Base-by-base conservation (phyloP, 176 grass and related monocot species). In the Ensete ventricosum region DNA sequence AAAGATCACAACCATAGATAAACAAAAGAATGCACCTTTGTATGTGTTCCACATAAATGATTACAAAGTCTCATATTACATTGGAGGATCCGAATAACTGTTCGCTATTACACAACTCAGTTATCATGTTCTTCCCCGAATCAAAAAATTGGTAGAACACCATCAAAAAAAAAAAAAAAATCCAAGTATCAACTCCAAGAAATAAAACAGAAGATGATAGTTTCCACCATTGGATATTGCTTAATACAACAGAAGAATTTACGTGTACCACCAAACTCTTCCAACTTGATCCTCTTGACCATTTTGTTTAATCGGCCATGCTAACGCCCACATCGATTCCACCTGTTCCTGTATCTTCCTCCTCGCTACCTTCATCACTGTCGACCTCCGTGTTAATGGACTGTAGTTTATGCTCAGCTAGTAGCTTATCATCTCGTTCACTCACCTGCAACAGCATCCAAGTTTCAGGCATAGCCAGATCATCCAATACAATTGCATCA, bases 391-490 rank as follows among this genome's bases (percentile, higher is more conserved):
- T 13, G 24, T 53, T 67, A 66, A 62, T 22, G 4, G 50, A 62
- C 25, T 21, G 50, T 19, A 77, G 49, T 50, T 77, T 67, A 43
- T 67, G 75, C 2, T 67, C 75, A 14, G 75, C 62, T 16, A 67
- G 49, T 67, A 77, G 49, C 50, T 77, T 77, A 27, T 77, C 75
- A 54, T 77, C 75, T 27, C 75, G 50, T 76, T 76, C 74, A 13
- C 74, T 76, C 49, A 77, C 62, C 75, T 77, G 48, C 49, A 58
- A 25, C 23, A 59, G 14, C 54, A 59, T 24, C 51, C 6, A 67
- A 27, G 22, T 14, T 23, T 67, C 25, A 34, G 21, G 22, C 54
- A 14, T 4, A 14, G 54, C 55, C 55, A 57, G 13, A 43, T 57
- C 17, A 57, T 57, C 55, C 13, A 16, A 60, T 8, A n/a, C 57